Conservation (phyloP, 2,329 filamentous ascomycete species). For the Fusarium nanum region DNA sequence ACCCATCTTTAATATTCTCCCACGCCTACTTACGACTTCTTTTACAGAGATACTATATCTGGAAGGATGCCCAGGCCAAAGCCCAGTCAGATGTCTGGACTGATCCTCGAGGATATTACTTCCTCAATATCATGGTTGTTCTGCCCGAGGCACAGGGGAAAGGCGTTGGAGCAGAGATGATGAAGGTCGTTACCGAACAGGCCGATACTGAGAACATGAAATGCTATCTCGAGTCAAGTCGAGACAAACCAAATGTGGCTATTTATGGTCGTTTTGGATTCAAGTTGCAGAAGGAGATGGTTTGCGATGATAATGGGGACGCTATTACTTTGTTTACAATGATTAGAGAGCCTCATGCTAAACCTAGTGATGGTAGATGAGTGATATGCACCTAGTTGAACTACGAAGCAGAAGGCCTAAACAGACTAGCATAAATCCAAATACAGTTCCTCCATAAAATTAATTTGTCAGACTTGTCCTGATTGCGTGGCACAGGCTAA, state of each 20-base stretch:
- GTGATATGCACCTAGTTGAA: too few species aligned
- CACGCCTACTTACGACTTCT: neutral
- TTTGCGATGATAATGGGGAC: slow-evolving; percentile 72
- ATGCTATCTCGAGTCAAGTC: slow-evolving; percentile 78
- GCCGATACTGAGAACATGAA: slow-evolving; percentile 73
- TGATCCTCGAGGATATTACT: slow-evolving; percentile 76
- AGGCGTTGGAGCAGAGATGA: slow-evolving; percentile 73
- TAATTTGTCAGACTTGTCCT: too few species aligned
- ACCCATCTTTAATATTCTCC: rapidly evolving
- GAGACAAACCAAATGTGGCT: slow-evolving; percentile 73
- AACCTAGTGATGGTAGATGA: neutral
- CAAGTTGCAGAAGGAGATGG: slow-evolving; percentile 71
- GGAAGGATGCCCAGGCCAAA: slow-evolving; percentile 73
- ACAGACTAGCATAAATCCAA: too few species aligned
- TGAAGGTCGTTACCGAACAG: slow-evolving; percentile 69
- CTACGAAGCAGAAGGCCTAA: too few species aligned
- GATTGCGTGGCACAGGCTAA: too few species aligned
- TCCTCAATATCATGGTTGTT: slow-evolving; percentile 80
- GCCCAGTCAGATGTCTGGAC: slow-evolving; percentile 73
- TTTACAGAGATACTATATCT: slow-evolving; percentile 73
- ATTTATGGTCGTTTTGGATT: slow-evolving; percentile 81
- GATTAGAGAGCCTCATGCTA: slow-evolving; percentile 55
- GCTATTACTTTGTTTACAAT: slow-evolving; percentile 64
- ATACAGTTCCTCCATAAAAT: too few species aligned
- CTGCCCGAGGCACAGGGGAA: slow-evolving; percentile 72